Evolutionary conservation across 208 protist species (phyloP).

Genomic region (Angomonas deanei): DNA sequence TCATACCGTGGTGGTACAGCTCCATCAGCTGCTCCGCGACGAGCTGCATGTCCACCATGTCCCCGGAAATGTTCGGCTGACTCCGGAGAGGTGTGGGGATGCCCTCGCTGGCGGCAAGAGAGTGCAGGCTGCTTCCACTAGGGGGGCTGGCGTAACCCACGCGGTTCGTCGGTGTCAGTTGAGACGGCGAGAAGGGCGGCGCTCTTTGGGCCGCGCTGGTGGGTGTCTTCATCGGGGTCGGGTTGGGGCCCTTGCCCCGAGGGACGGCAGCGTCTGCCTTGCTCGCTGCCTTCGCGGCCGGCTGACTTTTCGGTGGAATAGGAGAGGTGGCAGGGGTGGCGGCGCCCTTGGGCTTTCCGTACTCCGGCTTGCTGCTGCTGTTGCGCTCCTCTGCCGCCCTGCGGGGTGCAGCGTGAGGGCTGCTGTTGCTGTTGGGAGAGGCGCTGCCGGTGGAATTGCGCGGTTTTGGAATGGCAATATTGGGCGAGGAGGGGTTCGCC

Average conservation of each 20-base stretch:
- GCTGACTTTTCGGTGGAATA: too few species aligned
- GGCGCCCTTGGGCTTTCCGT: background rate
- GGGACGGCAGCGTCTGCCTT: background rate
- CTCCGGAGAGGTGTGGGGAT: conserved; percentile 10
- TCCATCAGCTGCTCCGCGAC: conserved; percentile 61
- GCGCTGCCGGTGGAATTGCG: too few species aligned
- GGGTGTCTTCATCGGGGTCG: background rate
- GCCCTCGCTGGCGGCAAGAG: conserved; percentile 7
- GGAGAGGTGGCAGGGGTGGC: too few species aligned
- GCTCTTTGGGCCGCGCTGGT: background rate
- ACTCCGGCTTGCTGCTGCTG: too few species aligned
- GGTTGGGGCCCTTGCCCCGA: background rate
- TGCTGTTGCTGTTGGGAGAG: too few species aligned
- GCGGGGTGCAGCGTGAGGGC: too few species aligned
- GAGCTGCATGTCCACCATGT: conserved; percentile 63
- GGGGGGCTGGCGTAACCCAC: background rate
- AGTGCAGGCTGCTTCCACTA: background rate
- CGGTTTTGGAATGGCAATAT: background rate
- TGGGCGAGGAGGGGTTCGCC: background rate
- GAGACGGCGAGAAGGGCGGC: background rate
- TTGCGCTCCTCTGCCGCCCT: too few species aligned
- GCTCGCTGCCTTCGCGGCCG: too few species aligned
- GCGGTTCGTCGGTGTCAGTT: background rate
- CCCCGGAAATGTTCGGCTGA: conserved; percentile 18
- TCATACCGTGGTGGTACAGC: conserved; percentile 44